Conservation (phyloP, 352 stramenopile species). For the Phytophthora citrophthora region DNA sequence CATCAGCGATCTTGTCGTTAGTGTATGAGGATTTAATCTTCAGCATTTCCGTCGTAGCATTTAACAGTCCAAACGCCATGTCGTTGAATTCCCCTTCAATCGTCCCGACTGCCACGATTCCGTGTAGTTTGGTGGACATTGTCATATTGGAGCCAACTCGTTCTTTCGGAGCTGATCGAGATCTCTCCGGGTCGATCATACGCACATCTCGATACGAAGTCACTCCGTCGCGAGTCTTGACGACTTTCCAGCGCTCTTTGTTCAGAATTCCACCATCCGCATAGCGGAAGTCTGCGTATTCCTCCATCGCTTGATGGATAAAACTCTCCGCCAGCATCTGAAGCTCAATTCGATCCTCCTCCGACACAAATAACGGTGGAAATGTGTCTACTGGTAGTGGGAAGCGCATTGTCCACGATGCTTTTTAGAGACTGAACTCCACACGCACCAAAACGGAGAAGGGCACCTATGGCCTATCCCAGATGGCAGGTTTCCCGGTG, state of each 20-base stretch:
- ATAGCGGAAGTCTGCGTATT: slow-evolving; percentile 50
- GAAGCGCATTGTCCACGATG: slow-evolving; percentile 24
- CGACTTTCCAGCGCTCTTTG: slow-evolving; percentile 46
- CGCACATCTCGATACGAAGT: slow-evolving; percentile 37
- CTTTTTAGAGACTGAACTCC: neutral
- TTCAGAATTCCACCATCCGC: slow-evolving; percentile 33
- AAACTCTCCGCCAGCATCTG: slow-evolving; percentile 34
- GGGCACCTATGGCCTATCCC: slow-evolving; percentile 15
- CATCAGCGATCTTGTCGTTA: slow-evolving; percentile 54
- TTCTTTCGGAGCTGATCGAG: slow-evolving; percentile 22
- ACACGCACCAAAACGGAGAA: slow-evolving; percentile 20
- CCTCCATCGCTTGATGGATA: slow-evolving; percentile 38
- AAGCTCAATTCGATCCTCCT: slow-evolving; percentile 40
- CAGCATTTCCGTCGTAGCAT: slow-evolving; percentile 29
- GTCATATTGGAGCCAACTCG: slow-evolving; percentile 34
- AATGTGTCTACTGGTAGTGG: slow-evolving; percentile 44
- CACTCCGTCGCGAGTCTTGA: slow-evolving; percentile 36
- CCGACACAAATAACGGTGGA: slow-evolving; percentile 35
- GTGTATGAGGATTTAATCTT: slow-evolving; percentile 55
- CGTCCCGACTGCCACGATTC: slow-evolving; percentile 31
- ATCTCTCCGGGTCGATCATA: slow-evolving; percentile 20
- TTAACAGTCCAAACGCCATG: slow-evolving; percentile 46
- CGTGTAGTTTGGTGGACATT: slow-evolving; percentile 33
- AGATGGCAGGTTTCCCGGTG: slow-evolving; percentile 14
- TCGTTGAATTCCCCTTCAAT: slow-evolving; percentile 44